phyloP scores from a whole-genome alignment of 2,329 filamentous ascomycete species.

The Cercospora sp. region DNA sequence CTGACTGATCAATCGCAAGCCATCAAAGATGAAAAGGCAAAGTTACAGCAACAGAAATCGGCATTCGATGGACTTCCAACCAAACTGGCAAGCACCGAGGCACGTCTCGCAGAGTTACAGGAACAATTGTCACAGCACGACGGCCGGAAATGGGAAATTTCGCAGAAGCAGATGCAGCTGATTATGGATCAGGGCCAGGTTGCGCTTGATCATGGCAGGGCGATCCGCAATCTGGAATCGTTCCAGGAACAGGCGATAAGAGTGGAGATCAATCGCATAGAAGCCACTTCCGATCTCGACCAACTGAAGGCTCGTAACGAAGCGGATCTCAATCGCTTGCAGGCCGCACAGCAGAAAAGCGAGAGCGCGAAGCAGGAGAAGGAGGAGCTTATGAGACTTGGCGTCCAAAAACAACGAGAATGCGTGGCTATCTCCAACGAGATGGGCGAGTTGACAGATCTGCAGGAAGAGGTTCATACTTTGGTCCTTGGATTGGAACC shows the following conservation, averaged over 20 bases:
- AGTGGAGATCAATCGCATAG: constrained; percentile 69
- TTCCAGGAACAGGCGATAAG: constrained; percentile 67
- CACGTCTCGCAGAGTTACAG: constrained; percentile 47
- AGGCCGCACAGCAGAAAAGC: constrained; percentile 61
- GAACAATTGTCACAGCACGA: constrained; percentile 47
- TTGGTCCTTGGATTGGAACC: constrained; percentile 35
- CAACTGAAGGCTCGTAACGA: constrained; percentile 67
- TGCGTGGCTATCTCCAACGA: constrained; percentile 2
- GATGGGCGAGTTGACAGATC: constrained; percentile 24
- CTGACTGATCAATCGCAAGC: constrained; percentile 46
- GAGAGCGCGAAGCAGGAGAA: constrained; percentile 53
- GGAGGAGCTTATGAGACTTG: constrained; percentile 41
- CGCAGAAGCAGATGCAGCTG: constrained; percentile 40
- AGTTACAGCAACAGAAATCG: constrained; percentile 63
- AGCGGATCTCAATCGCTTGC: constrained; percentile 72
- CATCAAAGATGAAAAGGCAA: constrained; percentile 24
- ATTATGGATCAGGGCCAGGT: constrained; percentile 40
- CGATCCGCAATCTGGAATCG: constrained; percentile 62
- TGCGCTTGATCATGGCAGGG: constrained; percentile 58
- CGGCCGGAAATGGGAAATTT: constrained; percentile 52
- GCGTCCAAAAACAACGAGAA: constrained; percentile 36
- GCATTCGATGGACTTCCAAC: constrained; percentile 67
- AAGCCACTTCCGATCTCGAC: constrained; percentile 78
- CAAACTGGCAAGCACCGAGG: constrained; percentile 63
- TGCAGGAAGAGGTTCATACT: constrained; percentile 31